Evolutionary conservation across 345 rosid genomes (phyloP), one percentile per base, ranked within the genome.

Genomic region (Hirschfeldia incana): DNA sequence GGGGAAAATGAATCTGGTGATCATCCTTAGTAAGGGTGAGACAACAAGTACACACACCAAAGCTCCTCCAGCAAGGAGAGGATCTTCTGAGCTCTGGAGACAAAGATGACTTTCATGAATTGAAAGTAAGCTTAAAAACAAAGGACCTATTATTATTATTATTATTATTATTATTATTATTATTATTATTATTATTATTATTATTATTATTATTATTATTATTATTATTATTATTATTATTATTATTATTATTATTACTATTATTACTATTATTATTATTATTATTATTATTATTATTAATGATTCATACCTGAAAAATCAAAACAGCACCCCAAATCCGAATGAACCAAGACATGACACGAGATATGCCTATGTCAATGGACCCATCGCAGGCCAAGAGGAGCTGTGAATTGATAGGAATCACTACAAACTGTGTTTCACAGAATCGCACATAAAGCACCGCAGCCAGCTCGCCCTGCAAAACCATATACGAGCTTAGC

Each of bases 51-150:
- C 89, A 44, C 78, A 76, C 77, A 89, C 53, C 53, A 87, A 67
- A 49, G 90, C 88, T 80, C 78, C 89, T 59, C 59, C 70, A 34
- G 90, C 90, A 78, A 93, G 86, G 55, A 88, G 58, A 68, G 90
- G 88, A 83, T 93, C 98, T 62, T 82, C 32, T 30, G 94, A 87
- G 76, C 97, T 85, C 94, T 93, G 84, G 68, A 86, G 72, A 83
- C 26, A 83, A 62, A 33, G 36, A 33, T 33, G 58, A 53, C 58
- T 17, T 8, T 17, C 11, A 21, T 4, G 5, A 4, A 57, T 9
- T 21, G 7, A 2, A 5, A 6, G 3, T 72, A 3, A 29, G 12
- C 29, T n/a, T 8, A 33, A 33, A 32, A 29, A 39, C 30, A 39
- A 5, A 37, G 11, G n/a, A 72, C 55, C 9, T 21, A 21, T 21